Base-by-base conservation (phyloP, 2,329 filamentous ascomycete species). In the Monosporascus sp. region DNA sequence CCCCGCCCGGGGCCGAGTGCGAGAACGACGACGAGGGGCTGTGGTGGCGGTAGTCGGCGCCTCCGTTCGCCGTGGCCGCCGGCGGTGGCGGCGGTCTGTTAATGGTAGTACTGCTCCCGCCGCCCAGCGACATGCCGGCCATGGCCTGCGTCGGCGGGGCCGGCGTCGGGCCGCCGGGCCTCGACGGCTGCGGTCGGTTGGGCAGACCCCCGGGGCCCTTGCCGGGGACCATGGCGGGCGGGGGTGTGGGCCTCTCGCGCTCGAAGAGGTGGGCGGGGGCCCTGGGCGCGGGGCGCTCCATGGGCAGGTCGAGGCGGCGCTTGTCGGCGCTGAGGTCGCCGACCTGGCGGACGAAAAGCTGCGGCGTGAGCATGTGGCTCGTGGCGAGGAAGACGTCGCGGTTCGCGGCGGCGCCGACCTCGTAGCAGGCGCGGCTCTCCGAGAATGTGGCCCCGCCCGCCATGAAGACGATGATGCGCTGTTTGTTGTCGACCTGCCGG, bases 401-500 rank as follows among this genome's bases (percentile, higher is more conserved):
- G 50, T 83, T 84, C 47, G 84, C 84, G 49, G 84, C 76, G 50
- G 85, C 80, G 2, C 89, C 87, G 25, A 93, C 76, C 64, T 97
- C 90, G 68, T 97, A 97, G 73, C 94, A 99, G 14, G 86, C 81
- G 27, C 94, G 85, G 35, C 89, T 82, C 72, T 99, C 94, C 5
- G 90, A 91, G 69, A 93, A 96, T 0, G 94, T 97, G 20, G 94
- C 94, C 45, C 94, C 94, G 48, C 94, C 94, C 1, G 93, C 94
- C 80, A 97, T 87, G 68, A 96, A 97, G 17, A 97, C 86, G 54
- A 99, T 89, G 51, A 97, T 81, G 50, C 94, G 85, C 69, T 99
- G 94, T 50, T 88, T 84, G 59, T 92, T 95, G 67, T 97, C 93
- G 55, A 78, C 83, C 54, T 76, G 85, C 27, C 85, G 82, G 46